Conservation (phyloP, 331 rosid genomes). For the Erythrophleum ivorense region DNA sequence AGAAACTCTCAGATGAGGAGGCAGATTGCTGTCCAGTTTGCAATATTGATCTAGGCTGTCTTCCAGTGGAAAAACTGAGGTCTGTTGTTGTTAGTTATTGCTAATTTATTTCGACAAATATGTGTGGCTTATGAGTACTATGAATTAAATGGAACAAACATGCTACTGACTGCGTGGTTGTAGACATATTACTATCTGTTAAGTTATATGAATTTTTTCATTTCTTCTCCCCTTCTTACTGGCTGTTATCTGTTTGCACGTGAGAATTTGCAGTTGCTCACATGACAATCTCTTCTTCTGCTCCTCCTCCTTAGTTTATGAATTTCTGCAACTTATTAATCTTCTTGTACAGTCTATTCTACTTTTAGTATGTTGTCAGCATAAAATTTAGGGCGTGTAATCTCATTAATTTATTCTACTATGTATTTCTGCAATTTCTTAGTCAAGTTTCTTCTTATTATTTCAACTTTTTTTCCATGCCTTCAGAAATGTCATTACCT, state of each 20-base stretch:
- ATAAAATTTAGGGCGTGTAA: constrained; percentile 1
- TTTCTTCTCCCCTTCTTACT: constrained; percentile 4
- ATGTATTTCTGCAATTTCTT: constrained; percentile 17
- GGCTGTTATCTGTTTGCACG: constrained; percentile 19
- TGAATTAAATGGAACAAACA: constrained; percentile 15
- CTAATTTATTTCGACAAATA: constrained; percentile 15
- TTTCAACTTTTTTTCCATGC: background rate
- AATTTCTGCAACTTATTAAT: background rate
- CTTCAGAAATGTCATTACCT: constrained; percentile 15
- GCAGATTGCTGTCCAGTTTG: constrained; percentile 86
- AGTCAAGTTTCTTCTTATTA: constrained; percentile 2
- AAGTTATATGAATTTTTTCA: background rate
- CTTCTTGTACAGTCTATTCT: background rate
- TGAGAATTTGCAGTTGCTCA: constrained; percentile 6
- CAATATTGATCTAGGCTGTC: constrained; percentile 84
- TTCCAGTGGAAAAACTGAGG: constrained; percentile 94
- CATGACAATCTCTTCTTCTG: background rate
- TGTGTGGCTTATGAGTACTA: constrained; percentile 19
- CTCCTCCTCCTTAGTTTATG: background rate
- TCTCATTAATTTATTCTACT: background rate
- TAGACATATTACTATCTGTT: constrained; percentile 16
- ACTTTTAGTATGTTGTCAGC: background rate
- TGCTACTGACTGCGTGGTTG: constrained; percentile 20
- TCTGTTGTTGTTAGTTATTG: constrained; percentile 35
- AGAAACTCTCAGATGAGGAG: constrained; percentile 88